Percentiles rank a stretch among this genome's conserved stretches.
Evolutionary conservation across 2,329 filamentous ascomycete species (phyloP).

Genomic region (Colletotrichum tabaci): DNA sequence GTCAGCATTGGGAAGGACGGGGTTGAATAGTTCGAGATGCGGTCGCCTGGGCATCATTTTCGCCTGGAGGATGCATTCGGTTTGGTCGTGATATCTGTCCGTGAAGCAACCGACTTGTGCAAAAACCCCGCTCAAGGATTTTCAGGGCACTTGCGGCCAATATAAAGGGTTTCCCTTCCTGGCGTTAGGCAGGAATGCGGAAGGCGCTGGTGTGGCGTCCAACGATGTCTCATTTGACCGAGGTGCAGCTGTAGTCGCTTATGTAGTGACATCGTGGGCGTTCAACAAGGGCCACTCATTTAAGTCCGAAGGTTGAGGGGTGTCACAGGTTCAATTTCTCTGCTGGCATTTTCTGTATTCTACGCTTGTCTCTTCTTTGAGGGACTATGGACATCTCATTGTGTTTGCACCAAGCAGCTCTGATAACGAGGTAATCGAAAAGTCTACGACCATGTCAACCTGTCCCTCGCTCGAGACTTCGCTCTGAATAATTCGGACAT

Average conservation of each 20-base stretch:
- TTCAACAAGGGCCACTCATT: conserved; percentile 1
- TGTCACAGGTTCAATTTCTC: not conserved
- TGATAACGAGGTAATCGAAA: no score
- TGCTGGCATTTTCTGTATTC: not conserved
- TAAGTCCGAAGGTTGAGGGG: not conserved
- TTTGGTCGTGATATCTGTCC: not conserved
- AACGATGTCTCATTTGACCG: conserved; percentile 23
- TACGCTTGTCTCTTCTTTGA: no score
- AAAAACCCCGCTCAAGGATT: not conserved
- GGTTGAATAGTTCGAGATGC: conserved; percentile 36
- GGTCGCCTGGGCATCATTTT: conserved; percentile 20
- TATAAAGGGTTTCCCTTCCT: not conserved
- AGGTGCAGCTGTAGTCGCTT: conserved; percentile 12
- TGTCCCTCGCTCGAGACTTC: no score
- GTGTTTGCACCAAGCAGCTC: not conserved
- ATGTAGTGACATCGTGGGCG: not conserved
- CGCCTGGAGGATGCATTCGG: not conserved
- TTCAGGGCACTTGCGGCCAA: not conserved
- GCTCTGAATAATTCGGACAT: no score
- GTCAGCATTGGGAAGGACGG: not conserved
- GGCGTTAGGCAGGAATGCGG: not conserved
- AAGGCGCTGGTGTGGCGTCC: conserved; percentile 17
- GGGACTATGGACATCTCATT: no score
- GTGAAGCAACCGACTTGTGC: not conserved
- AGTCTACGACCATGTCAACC: no score